A percentile compares a stretch with the other conserved stretches of the same genome.
phyloP scores from a whole-genome alignment of 2,329 filamentous ascomycete genomes.

The Elsinoe perseae region DNA sequence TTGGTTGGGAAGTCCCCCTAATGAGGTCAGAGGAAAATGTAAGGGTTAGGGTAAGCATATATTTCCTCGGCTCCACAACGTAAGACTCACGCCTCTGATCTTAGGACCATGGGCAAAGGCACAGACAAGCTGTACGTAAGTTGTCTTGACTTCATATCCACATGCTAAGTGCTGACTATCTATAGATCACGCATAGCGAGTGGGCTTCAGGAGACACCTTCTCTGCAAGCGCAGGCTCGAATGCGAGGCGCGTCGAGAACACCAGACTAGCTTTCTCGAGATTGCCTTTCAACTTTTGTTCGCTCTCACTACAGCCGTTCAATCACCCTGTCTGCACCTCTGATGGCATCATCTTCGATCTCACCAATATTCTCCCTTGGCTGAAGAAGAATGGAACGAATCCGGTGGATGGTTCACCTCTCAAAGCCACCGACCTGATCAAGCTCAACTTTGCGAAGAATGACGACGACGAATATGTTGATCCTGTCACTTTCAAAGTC shows the following conservation, averaged over 20 bases:
- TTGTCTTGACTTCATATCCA: slow-evolving; percentile 15
- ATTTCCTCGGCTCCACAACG: no score
- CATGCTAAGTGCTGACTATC: slow-evolving; percentile 13
- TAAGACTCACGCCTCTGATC: no score
- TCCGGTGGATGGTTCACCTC: slow-evolving; percentile 71
- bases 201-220: slow-evolving; percentile 90
- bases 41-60: neutral
- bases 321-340: slow-evolving; percentile 86
- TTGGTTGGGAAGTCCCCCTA: no score
- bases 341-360: slow-evolving; percentile 84
- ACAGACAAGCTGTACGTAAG: slow-evolving; percentile 36
- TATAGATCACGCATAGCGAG: slow-evolving; percentile 87
- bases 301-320: slow-evolving; percentile 90
- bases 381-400: slow-evolving; percentile 90
- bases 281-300: slow-evolving; percentile 96
- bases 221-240: slow-evolving; percentile 68
- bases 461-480: slow-evolving; percentile 81
- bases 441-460: slow-evolving; percentile 90
- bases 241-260: slow-evolving; percentile 48
- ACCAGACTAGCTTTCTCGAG: slow-evolving; percentile 67
- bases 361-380: slow-evolving; percentile 91
- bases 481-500: slow-evolving; percentile 94
- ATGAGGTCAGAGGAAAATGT: neutral
- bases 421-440: slow-evolving; percentile 76
- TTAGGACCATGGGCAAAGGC: slow-evolving; percentile 22